Percentiles rank a stretch among this genome's conserved stretches.
phyloP scores from a whole-genome alignment of 2,329 filamentous ascomycete genomes.

The Aspergillus arachidicola region DNA sequence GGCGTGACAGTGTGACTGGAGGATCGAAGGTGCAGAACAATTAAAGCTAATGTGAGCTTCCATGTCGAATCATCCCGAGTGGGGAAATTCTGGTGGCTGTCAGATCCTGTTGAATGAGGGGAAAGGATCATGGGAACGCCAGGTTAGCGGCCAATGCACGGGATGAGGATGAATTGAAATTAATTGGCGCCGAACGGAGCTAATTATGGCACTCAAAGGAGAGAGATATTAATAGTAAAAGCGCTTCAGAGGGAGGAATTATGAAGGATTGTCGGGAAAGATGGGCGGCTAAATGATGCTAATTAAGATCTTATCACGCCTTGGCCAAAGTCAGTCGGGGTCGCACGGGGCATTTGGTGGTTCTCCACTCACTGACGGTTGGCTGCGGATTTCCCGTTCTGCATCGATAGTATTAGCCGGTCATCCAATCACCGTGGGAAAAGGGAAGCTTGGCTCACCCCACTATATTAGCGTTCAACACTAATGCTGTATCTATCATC shows the following conservation, averaged over 20 bases:
- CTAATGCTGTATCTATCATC: conserved; percentile 1
- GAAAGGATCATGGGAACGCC: conserved; percentile 9
- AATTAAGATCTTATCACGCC: conserved; percentile 22
- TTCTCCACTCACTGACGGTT: conserved; percentile 21
- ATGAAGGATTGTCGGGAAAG: not conserved
- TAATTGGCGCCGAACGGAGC: not conserved
- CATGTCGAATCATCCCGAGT: not conserved
- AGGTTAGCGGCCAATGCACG: not conserved
- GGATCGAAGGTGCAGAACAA: conserved; percentile 20
- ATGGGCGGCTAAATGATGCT: conserved; percentile 16
- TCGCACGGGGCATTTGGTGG: conserved; percentile 7
- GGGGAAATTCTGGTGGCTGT: not conserved
- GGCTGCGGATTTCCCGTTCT: conserved; percentile 26
- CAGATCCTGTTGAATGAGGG: not conserved
- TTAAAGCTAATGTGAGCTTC: conserved; percentile 9
- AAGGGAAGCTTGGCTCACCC: conserved; percentile 28
- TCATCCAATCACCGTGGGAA: conserved; percentile 20
- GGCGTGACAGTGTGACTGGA: conserved; percentile 22
- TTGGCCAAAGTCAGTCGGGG: conserved; percentile 13
- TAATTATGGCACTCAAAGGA: conserved; percentile 15
- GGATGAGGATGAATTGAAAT: not conserved
- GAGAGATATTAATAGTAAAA: conserved; percentile 14
- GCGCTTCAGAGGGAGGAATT: not conserved
- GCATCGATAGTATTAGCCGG: conserved; percentile 17
- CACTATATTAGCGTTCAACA: conserved; percentile 17